These are phyloP conservation scores for Trypanosoma grayi DNA, from an alignment of 208 protist genomes.

Conservation along the genomic window DNA sequence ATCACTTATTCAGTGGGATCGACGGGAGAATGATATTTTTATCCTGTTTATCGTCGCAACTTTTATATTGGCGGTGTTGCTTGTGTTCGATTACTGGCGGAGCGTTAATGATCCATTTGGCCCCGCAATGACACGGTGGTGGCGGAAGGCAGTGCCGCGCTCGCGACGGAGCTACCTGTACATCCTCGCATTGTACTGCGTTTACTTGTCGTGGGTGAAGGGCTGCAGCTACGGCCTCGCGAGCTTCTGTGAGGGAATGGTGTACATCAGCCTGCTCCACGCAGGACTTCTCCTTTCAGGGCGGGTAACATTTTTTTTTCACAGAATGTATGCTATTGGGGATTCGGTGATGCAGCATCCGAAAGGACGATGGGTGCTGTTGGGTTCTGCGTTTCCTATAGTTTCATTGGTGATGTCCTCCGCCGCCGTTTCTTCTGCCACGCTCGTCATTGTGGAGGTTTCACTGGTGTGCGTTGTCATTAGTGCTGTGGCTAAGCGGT, in stretches of 20 bases:
- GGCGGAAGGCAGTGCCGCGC: slow-evolving; percentile 14
- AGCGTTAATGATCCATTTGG: slow-evolving; percentile 9
- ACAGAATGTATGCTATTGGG: neutral
- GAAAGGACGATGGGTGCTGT: neutral
- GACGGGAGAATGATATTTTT: slow-evolving; percentile 3
- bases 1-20: slow-evolving; percentile 23
- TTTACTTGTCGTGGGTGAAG: neutral
- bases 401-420: neutral
- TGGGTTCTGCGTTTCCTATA: neutral
- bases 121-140: slow-evolving; percentile 20
- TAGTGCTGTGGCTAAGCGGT: neutral
- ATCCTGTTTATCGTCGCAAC: neutral
- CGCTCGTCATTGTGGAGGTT: slow-evolving; percentile 12
- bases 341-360: neutral
- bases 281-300: slow-evolving; percentile 1
- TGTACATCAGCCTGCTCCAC: slow-evolving; percentile 21
- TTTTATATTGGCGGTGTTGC: neutral
- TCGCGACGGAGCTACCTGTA: slow-evolving; percentile 2
- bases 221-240: slow-evolving; percentile 4
- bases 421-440: neutral
- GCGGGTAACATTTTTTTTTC: slow-evolving; percentile 10
- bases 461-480: slow-evolving; percentile 7
- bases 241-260: slow-evolving; percentile 25
- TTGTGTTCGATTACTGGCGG: neutral
- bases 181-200: slow-evolving; percentile 5